Base-by-base conservation (phyloP, 1,284 basidiomycete genomes). In the Ustilago hordei region DNA sequence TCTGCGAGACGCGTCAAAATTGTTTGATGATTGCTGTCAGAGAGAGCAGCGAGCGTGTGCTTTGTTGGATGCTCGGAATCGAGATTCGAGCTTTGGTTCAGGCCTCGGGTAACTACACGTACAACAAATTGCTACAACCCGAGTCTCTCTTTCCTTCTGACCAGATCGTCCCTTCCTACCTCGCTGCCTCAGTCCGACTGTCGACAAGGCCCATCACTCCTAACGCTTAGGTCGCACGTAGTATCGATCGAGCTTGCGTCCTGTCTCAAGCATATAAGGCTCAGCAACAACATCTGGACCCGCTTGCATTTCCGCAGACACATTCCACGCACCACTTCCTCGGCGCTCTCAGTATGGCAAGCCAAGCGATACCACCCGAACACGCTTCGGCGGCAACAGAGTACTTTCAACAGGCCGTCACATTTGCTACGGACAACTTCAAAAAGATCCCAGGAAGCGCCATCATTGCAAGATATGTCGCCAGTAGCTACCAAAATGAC, bases 401-500 rank as follows among this genome's bases (percentile, higher is more conserved):
- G n/a, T 72, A 61, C 60, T 69, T 69, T 4, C 69, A 77, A 11
- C 23, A 39, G 9, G 58, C 60, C 23, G 45, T 58, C 36, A 66
- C 17, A 15, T 19, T 66, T 15, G 69, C 69, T 54, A 28, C 64
- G 0, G 47, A 73, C 4, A 69, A 82, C 54, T 77, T 88, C 70
- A 78, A 86, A 48, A 77, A 83, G 64, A 88, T 97, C 35, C 95
- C 95, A 3, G 95, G 95, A 58, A 95, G 94, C 17, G 91, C 93
- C 9, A 94, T 98, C 83, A 87, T 97, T 75, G 90, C 93, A 64
- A 93, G 95, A 81, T 98, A 98, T 87, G 93, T 97, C 87, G 92
- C 91, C 87, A 87, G 86, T 45, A 88, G 87, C 90, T 95, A 85
- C 92, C 95, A 67, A 92, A 93, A 88, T 62, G 87, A 88, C 60